Evolutionary conservation across 192 early-diverging fungal genomes (phyloP).

Genomic region (Coemansia sp.): DNA sequence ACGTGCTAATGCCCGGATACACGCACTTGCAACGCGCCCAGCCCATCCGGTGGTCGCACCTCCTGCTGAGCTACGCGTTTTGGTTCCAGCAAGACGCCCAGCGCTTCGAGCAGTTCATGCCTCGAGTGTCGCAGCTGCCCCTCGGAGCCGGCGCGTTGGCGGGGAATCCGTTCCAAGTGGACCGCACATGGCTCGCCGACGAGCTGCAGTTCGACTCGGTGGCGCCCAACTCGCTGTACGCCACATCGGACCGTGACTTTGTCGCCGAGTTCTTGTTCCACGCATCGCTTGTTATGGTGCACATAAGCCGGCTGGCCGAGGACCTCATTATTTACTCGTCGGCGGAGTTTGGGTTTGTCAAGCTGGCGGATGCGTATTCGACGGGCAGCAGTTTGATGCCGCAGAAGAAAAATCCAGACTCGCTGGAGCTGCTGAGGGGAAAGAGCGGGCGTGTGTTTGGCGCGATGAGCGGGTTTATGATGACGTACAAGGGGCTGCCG

Average conservation of each 20-base stretch:
- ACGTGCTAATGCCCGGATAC: constrained; percentile 98
- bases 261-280: constrained; percentile 97
- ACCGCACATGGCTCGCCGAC: constrained; percentile 83
- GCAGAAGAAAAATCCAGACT: constrained; percentile 99
- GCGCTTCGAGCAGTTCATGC: constrained; percentile 75
- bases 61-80: constrained; percentile 87
- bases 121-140: constrained; percentile 81
- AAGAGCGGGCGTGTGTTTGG: constrained; percentile 97
- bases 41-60: constrained; percentile 97
- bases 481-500: constrained; percentile 96
- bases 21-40: constrained; percentile 98
- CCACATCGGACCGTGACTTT: constrained; percentile 94
- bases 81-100: constrained; percentile 83
- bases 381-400: constrained; percentile 98
- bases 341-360: constrained; percentile 92
- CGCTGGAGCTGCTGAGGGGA: constrained; percentile 90
- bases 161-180: constrained; percentile 95
- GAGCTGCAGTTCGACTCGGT: constrained; percentile 84
- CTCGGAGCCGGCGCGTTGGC: constrained; percentile 93
- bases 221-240: constrained; percentile 88
- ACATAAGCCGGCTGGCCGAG: constrained; percentile 86
- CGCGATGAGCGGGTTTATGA: constrained; percentile 92
- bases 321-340: constrained; percentile 95
- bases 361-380: constrained; percentile 94
- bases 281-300: constrained; percentile 86